Base-by-base conservation (phyloP, 805 yeast genomes). In the Cyberlindnera bimundalis region DNA sequence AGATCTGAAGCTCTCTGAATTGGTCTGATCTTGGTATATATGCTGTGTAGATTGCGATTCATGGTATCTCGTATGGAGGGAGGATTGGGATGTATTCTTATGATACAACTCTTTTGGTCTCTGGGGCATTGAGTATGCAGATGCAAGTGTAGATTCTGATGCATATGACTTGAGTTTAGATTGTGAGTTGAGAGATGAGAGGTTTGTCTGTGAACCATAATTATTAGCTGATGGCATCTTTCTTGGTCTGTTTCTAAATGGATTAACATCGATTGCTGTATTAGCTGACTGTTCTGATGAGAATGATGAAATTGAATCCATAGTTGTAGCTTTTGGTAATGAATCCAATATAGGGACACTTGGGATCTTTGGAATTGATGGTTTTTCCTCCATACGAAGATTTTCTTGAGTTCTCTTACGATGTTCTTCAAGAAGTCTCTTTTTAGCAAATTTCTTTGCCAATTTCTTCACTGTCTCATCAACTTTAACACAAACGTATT, bases 401-500 rank as follows among this genome's bases (percentile, higher is more conserved):
- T 35, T 30, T 33, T 33, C 43, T 17, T 29, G 24, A 8, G 26
- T 27, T n/a, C 35, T 33, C 37, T 41, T 39, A 15, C 31, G 20
- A 13, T 41, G 30, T 18, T 45, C 42, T 29, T 41, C 40, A 25
- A 43, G 25, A 23, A 45, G 29, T 24, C 34, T 39, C 43, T 45
- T 39, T 26, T 45, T 46, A 1, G 49, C 41, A 27, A 40, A 43
- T 31, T 48, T 50, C 50, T 37, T 58, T 54, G 79, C 80, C 45
- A 82, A 59, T 21, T 60, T 55, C 42, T 79, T 73, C 17, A 84
- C 79, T 23, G 74, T 71, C 23, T 71, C 68, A 55, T 81, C 80
- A 37, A 82, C 78, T 24, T 76, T 68, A 10, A 67, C 53, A 56
- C 82, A 79, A 53, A 85, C 81, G 59, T 73, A 82, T 46, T 76